Conservation (phyloP, 176 grass and related monocot genomes). For the Cenchrus purpureus region DNA sequence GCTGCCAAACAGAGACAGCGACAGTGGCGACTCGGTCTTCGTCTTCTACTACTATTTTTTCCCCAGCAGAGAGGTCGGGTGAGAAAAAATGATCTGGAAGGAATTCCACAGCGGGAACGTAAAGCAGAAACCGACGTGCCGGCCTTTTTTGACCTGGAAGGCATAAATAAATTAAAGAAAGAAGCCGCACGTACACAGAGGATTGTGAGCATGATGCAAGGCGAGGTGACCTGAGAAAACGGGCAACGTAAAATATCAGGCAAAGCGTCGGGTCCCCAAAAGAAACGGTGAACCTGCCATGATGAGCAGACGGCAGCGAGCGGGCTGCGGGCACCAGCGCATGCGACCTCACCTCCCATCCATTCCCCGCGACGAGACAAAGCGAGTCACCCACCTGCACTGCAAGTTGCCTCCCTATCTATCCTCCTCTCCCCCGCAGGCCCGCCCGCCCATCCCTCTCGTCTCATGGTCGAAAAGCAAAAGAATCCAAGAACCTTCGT, state of each 20-base stretch:
- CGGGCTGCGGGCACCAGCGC: background rate
- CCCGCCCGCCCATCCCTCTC: background rate
- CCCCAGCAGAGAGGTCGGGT: background rate
- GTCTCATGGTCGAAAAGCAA: conserved; percentile 5
- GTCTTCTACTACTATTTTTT: background rate
- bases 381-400: background rate
- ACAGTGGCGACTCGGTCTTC: background rate
- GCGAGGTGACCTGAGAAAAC: background rate
- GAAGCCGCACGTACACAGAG: conserved; percentile 8
- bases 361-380: background rate
- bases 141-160: conserved; percentile 14
- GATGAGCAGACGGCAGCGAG: background rate
- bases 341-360: background rate
- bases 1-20: background rate
- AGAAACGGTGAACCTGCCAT: background rate
- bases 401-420: background rate
- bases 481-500: conserved; percentile 48
- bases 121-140: background rate
- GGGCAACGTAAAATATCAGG: conserved; percentile 22
- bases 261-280: background rate
- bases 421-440: background rate
- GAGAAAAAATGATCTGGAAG: background rate
- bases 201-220: conserved; percentile 13
- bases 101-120: background rate
- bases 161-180: background rate